These are phyloP conservation scores for Trametes sp. DNA, from an alignment of 1,284 basidiomycete species.

Conservation along the genomic window DNA sequence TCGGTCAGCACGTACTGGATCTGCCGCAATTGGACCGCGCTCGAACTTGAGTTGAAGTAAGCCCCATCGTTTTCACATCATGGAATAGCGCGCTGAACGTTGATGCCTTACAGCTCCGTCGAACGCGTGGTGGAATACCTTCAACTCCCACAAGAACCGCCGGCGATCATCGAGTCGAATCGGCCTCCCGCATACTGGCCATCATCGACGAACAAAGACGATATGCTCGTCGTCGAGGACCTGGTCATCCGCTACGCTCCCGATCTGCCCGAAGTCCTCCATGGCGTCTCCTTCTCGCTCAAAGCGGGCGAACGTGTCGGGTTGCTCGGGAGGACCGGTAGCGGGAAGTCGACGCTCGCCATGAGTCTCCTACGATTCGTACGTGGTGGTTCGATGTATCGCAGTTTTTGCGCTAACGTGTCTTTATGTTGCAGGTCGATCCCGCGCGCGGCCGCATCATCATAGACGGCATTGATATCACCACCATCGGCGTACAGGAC, in stretches of 20 bases:
- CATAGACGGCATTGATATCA: slow-evolving; percentile 91
- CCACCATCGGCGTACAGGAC: slow-evolving; percentile 87
- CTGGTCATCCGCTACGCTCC: slow-evolving; percentile 85
- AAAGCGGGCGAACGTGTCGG: slow-evolving; percentile 76
- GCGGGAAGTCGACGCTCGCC: slow-evolving; percentile 84
- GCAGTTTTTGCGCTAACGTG: too few relatives aligned
- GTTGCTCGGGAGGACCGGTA: slow-evolving; percentile 78
- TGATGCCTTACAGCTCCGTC: slow-evolving; percentile 61
- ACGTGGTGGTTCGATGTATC: too few relatives aligned
- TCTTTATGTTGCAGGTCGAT: slow-evolving; percentile 63
- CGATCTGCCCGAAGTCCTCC: slow-evolving; percentile 84
- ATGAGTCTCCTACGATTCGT: slow-evolving; percentile 88
- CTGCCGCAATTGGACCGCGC: slow-evolving; percentile 65
- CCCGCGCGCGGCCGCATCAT: slow-evolving; percentile 80
- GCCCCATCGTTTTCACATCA: slow-evolving; percentile 31
- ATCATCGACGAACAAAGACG: slow-evolving; percentile 45
- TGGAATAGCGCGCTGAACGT: neutral
- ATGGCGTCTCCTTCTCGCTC: slow-evolving; percentile 73
- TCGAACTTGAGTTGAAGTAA: slow-evolving; percentile 74
- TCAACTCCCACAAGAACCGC: slow-evolving; percentile 88
- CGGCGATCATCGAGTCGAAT: slow-evolving; percentile 66
- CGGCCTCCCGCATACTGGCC: slow-evolving; percentile 90
- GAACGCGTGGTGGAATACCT: slow-evolving; percentile 92
- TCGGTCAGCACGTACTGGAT: slow-evolving; percentile 72
- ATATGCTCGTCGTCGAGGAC: slow-evolving; percentile 64